Percentiles rank a stretch among this genome's conserved stretches.
phyloP scores from a whole-genome alignment of 1,284 basidiomycete species.

The Coriolopsis trogii region DNA sequence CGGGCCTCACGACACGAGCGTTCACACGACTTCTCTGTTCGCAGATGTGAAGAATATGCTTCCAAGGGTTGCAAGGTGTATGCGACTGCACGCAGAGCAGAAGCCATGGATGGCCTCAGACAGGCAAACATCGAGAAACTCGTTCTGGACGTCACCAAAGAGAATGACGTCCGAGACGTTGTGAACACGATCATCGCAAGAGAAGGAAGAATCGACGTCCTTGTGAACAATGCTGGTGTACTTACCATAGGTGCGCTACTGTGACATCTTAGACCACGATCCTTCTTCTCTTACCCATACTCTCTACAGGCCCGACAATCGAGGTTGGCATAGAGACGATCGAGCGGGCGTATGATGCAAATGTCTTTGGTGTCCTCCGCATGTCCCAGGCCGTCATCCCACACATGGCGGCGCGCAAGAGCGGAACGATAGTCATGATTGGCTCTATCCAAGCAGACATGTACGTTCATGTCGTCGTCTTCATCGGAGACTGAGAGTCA shows the following conservation, averaged over 20 bases:
- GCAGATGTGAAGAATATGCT: constrained; percentile 39
- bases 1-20: not conserved
- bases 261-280: not conserved
- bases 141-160: constrained; percentile 35
- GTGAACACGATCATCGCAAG: constrained; percentile 31
- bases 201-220: constrained; percentile 32
- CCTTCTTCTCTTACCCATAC: not conserved
- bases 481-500: not conserved
- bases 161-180: constrained; percentile 31
- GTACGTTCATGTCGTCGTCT: constrained; percentile 39
- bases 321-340: constrained; percentile 62
- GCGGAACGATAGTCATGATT: constrained; percentile 74
- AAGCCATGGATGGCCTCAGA: constrained; percentile 36
- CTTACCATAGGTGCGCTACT: constrained; percentile 28
- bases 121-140: constrained; percentile 31
- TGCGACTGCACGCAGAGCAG: constrained; percentile 39
- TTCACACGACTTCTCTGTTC: not conserved
- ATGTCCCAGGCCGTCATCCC: constrained; percentile 67
- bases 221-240: constrained; percentile 38
- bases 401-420: constrained; percentile 64
- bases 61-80: constrained; percentile 41
- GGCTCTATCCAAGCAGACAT: constrained; percentile 67
- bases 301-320: constrained; percentile 54
- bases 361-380: constrained; percentile 64
- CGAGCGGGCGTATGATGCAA: constrained; percentile 59